These are phyloP conservation scores for Bacidia rubella DNA, from an alignment of 495 filamentous ascomycete species.

Conservation along the genomic window DNA sequence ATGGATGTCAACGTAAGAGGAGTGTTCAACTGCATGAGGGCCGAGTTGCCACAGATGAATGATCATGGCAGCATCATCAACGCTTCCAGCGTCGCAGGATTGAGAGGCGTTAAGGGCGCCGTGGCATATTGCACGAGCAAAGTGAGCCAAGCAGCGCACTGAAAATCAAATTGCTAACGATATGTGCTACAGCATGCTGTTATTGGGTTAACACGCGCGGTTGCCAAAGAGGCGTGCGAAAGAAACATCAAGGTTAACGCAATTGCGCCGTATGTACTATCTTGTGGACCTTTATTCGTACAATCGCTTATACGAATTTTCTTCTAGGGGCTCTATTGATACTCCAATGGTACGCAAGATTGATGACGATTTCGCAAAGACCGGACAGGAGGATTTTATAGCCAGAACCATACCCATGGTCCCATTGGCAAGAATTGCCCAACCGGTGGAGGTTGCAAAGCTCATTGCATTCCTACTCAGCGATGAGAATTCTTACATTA, in stretches of 20 bases:
- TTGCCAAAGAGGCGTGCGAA: conserved; percentile 42
- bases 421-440: conserved; percentile 30
- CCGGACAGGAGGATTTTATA: conserved; percentile 15
- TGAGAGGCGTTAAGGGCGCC: conserved; percentile 34
- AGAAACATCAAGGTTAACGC: conserved; percentile 45
- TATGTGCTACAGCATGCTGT: conserved; percentile 32
- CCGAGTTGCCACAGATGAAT: conserved; percentile 31
- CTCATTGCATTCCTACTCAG: conserved; percentile 43
- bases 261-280: conserved; percentile 34
- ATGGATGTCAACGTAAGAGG: conserved; percentile 44
- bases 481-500: conserved; percentile 42
- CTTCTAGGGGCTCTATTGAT: conserved; percentile 38
- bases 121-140: conserved; percentile 44
- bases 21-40: conserved; percentile 43
- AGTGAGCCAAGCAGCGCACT: conserved; percentile 4
- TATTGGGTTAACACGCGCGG: conserved; percentile 42
- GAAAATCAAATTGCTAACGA: neutral
- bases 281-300: too few relatives aligned
- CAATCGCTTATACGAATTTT: too few relatives aligned
- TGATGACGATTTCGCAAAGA: conserved; percentile 1
- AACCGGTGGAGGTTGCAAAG: conserved; percentile 36
- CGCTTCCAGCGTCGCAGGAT: conserved; percentile 39
- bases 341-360: conserved; percentile 35
- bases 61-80: conserved; percentile 41
- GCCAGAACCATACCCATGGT: conserved; percentile 24